These are phyloP conservation scores for Cutaneotrichosporon sp. DNA, from an alignment of 1,284 basidiomycete species.

Conservation along the genomic window DNA sequence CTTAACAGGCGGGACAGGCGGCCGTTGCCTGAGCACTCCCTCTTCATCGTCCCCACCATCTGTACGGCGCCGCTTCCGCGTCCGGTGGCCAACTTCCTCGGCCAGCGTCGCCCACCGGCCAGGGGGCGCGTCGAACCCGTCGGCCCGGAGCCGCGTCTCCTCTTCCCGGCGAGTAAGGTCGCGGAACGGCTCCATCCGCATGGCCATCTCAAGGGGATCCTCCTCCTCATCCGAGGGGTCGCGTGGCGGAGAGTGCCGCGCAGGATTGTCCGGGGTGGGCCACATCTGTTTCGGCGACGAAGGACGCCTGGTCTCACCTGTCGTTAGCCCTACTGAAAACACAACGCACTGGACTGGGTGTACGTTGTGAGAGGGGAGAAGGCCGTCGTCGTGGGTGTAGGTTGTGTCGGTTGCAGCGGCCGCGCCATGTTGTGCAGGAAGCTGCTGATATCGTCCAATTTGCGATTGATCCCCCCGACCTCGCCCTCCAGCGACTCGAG, in stretches of 20 bases:
- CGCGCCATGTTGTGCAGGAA: background rate
- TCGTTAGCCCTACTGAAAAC: no score
- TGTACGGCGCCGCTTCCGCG: background rate
- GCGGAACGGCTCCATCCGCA: constrained; percentile 11
- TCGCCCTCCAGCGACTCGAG: constrained; percentile 12
- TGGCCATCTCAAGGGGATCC: constrained; percentile 4
- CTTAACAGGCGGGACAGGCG: background rate
- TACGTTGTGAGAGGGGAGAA: background rate
- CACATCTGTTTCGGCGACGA: background rate
- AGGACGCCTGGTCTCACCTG: no score
- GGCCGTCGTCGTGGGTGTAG: background rate
- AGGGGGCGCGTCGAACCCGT: background rate
- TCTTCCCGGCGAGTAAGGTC: constrained; percentile 17
- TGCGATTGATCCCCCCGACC: constrained; percentile 8
- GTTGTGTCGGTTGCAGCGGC: background rate
- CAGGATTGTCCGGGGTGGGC: background rate
- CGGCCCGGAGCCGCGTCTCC: constrained; percentile 11
- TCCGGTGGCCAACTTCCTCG: background rate
- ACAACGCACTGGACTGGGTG: constrained; percentile 3
- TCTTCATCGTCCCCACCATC: background rate
- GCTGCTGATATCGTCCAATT: constrained; percentile 6
- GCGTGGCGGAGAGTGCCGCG: background rate
- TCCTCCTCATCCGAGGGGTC: constrained; percentile 3
- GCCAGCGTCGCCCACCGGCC: background rate
- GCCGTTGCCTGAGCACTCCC: no score